A percentile compares a stretch with the other conserved stretches of the same genome.
Conservation (phyloP, 371 early-diverging fungal species). For the Mucor velutinosus region DNA sequence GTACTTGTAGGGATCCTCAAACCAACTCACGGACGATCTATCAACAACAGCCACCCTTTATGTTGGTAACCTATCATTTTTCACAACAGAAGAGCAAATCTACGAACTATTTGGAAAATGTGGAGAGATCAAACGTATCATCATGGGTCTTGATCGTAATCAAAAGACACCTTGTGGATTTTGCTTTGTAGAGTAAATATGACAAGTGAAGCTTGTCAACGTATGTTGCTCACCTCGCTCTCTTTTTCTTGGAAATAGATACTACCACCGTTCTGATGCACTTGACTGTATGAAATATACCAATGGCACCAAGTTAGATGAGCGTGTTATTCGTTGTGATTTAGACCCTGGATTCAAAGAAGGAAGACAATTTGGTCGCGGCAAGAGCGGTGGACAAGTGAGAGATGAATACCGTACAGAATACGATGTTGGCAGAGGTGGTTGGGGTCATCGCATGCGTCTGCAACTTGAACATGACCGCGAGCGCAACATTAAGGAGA, state of each 20-base stretch:
- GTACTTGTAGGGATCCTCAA: constrained; percentile 62
- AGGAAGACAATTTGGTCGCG: constrained; percentile 97
- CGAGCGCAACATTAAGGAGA: constrained; percentile 62
- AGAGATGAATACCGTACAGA: constrained; percentile 95
- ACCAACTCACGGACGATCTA: constrained; percentile 72
- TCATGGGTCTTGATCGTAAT: constrained; percentile 96
- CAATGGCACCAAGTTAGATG: constrained; percentile 95
- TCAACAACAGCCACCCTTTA: constrained; percentile 86
- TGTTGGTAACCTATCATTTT: constrained; percentile 97
- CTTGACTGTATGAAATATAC: constrained; percentile 92
- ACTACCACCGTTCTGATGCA: constrained; percentile 85
- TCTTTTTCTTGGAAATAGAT: constrained; percentile 53
- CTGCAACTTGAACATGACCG: constrained; percentile 65
- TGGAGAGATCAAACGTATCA: constrained; percentile 97
- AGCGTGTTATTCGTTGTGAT: constrained; percentile 94
- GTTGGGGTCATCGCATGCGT: constrained; percentile 89
- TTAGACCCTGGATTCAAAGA: constrained; percentile 96
- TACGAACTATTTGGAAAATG: constrained; percentile 94
- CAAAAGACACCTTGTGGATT: constrained; percentile 98
- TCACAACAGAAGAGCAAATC: constrained; percentile 98
- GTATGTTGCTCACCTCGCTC: not conserved
- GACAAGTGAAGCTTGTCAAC: not conserved
- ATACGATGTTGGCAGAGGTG: constrained; percentile 95
- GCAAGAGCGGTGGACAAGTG: constrained; percentile 94
- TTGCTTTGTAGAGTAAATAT: constrained; percentile 95